Base-by-base conservation (phyloP, 2,329 filamentous ascomycete species). In the Phaeosphaeria sp. region DNA sequence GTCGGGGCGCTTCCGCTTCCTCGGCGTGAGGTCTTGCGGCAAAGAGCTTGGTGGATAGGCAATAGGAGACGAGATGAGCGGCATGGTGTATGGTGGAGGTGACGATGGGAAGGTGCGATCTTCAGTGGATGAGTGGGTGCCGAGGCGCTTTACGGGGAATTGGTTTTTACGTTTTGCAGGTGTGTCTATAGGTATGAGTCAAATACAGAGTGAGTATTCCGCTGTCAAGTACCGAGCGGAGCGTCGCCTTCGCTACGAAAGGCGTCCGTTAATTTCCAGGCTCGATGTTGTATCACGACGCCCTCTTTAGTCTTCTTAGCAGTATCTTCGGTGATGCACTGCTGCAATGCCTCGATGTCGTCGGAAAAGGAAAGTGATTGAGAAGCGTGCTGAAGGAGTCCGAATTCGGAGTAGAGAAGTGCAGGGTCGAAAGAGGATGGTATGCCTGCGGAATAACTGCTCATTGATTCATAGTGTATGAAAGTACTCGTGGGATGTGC, bases 31-130 rank as follows among this genome's bases (percentile, higher is more conserved):
- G 50, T 56, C 50, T n/a, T 65, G 62, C 15, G 77, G 46, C 36
- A 54, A 75, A 1, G 85, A 85, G 67, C 81, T 86, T 6, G 80
- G 75, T 2, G 86, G 85, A 58, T 86, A 86, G 23, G 80, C 70
- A 20, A 87, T 75, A 2, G 87, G 85, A 15, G 88, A 88, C 6
- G 88, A 89, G 41, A 84, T 80, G 39, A 83, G 80, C 23, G 85
- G 78, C 87, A 90, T 90, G 54, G 83, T 84, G 82, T 82, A 69
- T 66, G 64, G 71, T n/a, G 83, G 86, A 41, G 80, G 79, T 25
- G 81, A 83, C 1, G 79, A 80, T 13, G 75, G 72, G 11, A 71
- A 56, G 3, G 36, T 50, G 3, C 21, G 20, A 5, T 20, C 54
- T 39, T 64, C 49, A 53, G 60, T 56, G 54, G 64, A 60, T 56